phyloP scores from a whole-genome alignment of 345 rosid genomes.

The Odontarrhena argentea region DNA sequence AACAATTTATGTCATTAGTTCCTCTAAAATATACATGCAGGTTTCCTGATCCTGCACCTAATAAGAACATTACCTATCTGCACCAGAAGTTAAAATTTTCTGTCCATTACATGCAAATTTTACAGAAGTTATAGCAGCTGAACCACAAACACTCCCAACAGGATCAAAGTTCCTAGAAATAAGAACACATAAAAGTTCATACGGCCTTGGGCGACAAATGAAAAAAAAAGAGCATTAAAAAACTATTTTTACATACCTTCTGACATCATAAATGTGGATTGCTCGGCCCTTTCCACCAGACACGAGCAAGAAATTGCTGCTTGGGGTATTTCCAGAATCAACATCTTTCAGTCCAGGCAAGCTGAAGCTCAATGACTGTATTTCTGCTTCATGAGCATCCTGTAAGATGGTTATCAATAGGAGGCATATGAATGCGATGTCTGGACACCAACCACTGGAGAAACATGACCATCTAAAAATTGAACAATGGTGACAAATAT shows the following conservation, averaged over 20 bases:
- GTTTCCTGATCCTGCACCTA: not conserved
- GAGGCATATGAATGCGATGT: constrained; percentile 17
- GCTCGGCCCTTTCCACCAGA: constrained; percentile 74
- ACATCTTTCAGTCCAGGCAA: constrained; percentile 42
- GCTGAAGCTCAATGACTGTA: constrained; percentile 80
- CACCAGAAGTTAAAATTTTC: constrained; percentile 75
- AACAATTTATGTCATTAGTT: not conserved
- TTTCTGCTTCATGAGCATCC: constrained; percentile 74
- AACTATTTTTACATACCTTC: constrained; percentile 49
- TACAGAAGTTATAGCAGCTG: constrained; percentile 78
- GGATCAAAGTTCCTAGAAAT: constrained; percentile 70
- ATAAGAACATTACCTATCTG: constrained; percentile 59
- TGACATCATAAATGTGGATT: constrained; percentile 72
- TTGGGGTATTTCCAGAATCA: constrained; percentile 42
- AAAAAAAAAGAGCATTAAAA: constrained; percentile 30
- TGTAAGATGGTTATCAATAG: constrained; percentile 42
- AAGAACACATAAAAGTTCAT: constrained; percentile 32
- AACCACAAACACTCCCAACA: constrained; percentile 59
- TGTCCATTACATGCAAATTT: constrained; percentile 56
- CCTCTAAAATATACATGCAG: not conserved
- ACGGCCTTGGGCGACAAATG: constrained; percentile 14
- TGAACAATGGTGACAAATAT: constrained; percentile 1
- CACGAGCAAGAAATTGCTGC: constrained; percentile 60
- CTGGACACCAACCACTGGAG: constrained; percentile 19
- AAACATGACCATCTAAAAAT: constrained; percentile 6